Evolutionary conservation across 306 rosid genomes (phyloP), one percentile per base, ranked within the genome.

Genomic region (Corylus americana): DNA sequence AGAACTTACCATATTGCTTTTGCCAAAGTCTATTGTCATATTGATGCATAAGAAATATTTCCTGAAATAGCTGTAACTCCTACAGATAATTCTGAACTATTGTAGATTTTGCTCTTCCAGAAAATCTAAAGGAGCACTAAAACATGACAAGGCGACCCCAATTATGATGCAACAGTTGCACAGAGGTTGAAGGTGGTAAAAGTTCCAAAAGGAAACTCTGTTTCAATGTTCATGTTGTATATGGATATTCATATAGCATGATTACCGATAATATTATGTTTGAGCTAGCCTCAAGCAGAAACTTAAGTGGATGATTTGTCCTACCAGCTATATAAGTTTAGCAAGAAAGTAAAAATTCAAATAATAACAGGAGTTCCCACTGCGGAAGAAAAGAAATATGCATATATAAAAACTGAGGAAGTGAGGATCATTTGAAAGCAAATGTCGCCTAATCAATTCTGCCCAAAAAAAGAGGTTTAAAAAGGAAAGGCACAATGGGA

Each of bases 401-500:
- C 4, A 70, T 14, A 39, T 54, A 17, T 54, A 25, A 55, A 39
- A 4, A 71, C 39, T 58, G 55, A 61, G 70, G 31, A 31, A 71
- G 25, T 58, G 55, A 61, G 59, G 31, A 31, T 37, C 48, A 59
- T 47, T 50, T 59, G 10, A 61, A 53, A 71, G 70, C 39, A 70
- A 70, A 75, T 45, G 12, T 29, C 51, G 45, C 45, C 45, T 42
- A 73, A 80, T 58, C 50, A 37, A 75, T 57, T n/a, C 61, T 61
- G 39, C 51, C 51, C 55, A 73, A 64, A 5, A 10, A 58, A 16
- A 20, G 9, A 58, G 8, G 11, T 10, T 20, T 58, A 22, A 11
- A 48, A 58, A 70, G 27, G 77, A 81, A 51, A 37, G 75, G 63
- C 37, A 64, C 45, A 39, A 78, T 66, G 29, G 16, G 70, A 74